Base-by-base conservation (phyloP, 129 eudicot species). In the Chrysanthemum lavandulifolium region DNA sequence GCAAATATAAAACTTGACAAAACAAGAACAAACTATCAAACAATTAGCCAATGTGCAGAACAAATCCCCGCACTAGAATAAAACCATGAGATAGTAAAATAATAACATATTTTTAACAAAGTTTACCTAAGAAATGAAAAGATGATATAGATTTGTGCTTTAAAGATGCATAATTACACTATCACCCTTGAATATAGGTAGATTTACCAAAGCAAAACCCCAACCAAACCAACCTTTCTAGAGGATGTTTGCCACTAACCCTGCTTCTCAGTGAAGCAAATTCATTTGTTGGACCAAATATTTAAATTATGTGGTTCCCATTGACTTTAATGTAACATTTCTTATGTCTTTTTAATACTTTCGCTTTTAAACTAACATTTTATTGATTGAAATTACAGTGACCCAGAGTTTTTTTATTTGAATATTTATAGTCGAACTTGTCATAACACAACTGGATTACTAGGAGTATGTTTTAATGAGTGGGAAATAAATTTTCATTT, bases 161-260 rank as follows among this genome's bases (percentile, higher is more conserved):
- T 56, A 16, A 8, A 3, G 23, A 16, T 16, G 27, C 11, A 19
- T 56, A 56, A 56, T 15, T 15, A 16, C 27, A 16, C 10, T 6
- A 15, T 16, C 21, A 56, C 27, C 27, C 61, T 54, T n/a, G 7
- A 55, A 55, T 55, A 6, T 36, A 36, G 68, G 71, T 45, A 33
- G 53, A 66, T 67, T 67, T 21, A 67, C 72, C 19, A 36, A 71
- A 36, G 54, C 40, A 36, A 71, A 71, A 36, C 19, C 49, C 29
- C 31, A 15, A 16, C 18, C 11, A 56, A 56, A 71, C 75, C 36
- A 56, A 71, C 10, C 71, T 67, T 69, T 53, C 10, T 36, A 62
- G 69, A 53, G 14, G 18, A 70, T 70, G 75, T 56, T 71, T 71
- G 75, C 65, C 75, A 71, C 75, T 71, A 56, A 71, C 75, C 65